Conservation (phyloP, 2,329 filamentous ascomycete genomes). For the Sporothrix mexicana region DNA sequence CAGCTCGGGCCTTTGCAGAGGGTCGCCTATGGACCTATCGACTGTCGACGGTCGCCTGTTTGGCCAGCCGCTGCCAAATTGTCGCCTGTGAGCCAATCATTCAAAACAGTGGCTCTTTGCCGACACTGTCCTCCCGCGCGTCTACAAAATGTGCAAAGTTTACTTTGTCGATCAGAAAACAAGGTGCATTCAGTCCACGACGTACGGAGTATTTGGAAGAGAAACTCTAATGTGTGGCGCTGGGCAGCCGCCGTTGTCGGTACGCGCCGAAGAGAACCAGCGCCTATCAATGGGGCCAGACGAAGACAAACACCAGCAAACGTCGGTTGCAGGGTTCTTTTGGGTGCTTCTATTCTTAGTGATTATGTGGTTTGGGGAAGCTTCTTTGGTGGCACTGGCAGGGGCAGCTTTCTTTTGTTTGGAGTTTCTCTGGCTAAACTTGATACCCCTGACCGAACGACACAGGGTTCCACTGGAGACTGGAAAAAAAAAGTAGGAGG, state of each 20-base stretch:
- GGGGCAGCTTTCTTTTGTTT: not conserved
- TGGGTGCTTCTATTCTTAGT: not conserved
- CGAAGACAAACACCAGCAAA: too few relatives aligned
- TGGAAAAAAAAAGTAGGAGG: too few relatives aligned
- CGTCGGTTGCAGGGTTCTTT: too few relatives aligned
- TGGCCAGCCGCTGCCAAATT: not conserved
- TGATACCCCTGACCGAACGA: constrained; percentile 6
- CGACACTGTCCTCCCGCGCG: constrained; percentile 6
- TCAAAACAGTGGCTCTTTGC: not conserved
- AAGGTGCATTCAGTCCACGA: too few relatives aligned
- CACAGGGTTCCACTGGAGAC: not conserved
- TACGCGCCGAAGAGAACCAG: not conserved
- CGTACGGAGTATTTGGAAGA: too few relatives aligned
- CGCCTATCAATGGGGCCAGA: constrained; percentile 1
- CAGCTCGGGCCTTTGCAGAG: not conserved
- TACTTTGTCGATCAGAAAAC: too few relatives aligned
- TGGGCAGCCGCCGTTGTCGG: not conserved
- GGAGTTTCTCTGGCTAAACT: not conserved
- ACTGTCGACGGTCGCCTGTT: constrained; percentile 21
- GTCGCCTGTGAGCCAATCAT: constrained; percentile 12
- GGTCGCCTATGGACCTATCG: constrained; percentile 23
- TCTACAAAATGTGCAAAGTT: not conserved
- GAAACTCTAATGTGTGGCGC: not conserved
- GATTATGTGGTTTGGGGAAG: constrained; percentile 3
- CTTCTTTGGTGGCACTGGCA: constrained; percentile 7